phyloP scores from a whole-genome alignment of 1,284 basidiomycete species.

The Boletus sp. region DNA sequence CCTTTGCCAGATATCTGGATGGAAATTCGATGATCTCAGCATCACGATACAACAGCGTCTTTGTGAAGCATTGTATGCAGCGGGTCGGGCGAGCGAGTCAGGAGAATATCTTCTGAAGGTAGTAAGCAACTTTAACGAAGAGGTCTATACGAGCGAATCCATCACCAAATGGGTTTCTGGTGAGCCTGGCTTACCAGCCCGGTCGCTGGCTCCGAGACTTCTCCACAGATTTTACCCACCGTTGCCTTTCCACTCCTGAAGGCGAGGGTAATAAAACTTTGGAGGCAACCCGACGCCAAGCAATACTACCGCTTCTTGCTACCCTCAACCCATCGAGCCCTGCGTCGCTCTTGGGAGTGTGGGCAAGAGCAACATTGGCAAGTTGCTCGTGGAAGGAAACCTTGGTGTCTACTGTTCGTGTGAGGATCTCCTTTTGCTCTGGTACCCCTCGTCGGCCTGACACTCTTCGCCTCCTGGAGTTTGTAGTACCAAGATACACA shows the following conservation, averaged over 20 bases:
- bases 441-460: background rate
- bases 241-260: background rate
- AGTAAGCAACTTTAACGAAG: background rate
- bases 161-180: background rate
- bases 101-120: background rate
- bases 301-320: background rate
- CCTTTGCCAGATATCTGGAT: no score
- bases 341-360: background rate
- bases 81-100: background rate
- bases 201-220: no score
- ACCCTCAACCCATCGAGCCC: background rate
- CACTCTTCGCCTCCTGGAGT: background rate
- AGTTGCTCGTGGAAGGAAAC: background rate
- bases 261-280: background rate
- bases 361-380: background rate
- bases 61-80: no score
- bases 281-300: background rate
- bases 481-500: background rate
- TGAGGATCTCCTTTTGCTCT: background rate
- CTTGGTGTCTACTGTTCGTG: background rate
- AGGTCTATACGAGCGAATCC: background rate
- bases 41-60: no score
- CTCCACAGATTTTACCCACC: background rate
- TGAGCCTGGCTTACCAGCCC: background rate
- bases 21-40: no score